phyloP scores from a whole-genome alignment of 768 basidiomycete genomes.

The Tricholoma matsutake region DNA sequence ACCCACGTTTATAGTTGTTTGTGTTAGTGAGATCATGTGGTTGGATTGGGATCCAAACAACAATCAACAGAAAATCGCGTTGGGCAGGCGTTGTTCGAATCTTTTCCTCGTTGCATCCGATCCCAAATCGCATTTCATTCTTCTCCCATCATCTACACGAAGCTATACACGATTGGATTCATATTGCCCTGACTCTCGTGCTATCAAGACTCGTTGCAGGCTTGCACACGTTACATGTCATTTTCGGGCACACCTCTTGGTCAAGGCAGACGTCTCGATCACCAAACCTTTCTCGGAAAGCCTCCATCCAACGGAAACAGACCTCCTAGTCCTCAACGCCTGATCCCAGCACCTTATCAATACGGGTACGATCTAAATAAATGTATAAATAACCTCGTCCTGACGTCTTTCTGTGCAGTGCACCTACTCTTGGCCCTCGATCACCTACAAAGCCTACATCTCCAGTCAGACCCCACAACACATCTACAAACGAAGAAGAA shows the following conservation, averaged over 20 bases:
- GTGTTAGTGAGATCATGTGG: constrained; percentile 3
- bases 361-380: constrained; percentile 52
- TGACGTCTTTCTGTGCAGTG: constrained; percentile 35
- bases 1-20: not conserved
- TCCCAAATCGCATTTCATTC: not conserved
- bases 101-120: constrained; percentile 1
- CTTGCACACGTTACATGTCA: constrained; percentile 59
- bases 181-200: not conserved
- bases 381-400: constrained; percentile 13
- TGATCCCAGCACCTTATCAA: constrained; percentile 60
- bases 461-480: constrained; percentile 33
- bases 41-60: constrained; percentile 18
- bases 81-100: constrained; percentile 6
- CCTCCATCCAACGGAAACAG: constrained; percentile 34
- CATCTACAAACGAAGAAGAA: constrained; percentile 30
- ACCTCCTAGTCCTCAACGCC: constrained; percentile 35
- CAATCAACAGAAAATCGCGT: constrained; percentile 18
- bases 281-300: constrained; percentile 73
- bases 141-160: constrained; percentile 1
- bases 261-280: constrained; percentile 86
- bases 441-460: constrained; percentile 55
- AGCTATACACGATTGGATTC: constrained; percentile 3
- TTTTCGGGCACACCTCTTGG: constrained; percentile 81
- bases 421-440: constrained; percentile 52
- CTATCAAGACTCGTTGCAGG: constrained; percentile 7